Base-by-base conservation (phyloP, 345 rosid species). In the Boechera stricta region DNA sequence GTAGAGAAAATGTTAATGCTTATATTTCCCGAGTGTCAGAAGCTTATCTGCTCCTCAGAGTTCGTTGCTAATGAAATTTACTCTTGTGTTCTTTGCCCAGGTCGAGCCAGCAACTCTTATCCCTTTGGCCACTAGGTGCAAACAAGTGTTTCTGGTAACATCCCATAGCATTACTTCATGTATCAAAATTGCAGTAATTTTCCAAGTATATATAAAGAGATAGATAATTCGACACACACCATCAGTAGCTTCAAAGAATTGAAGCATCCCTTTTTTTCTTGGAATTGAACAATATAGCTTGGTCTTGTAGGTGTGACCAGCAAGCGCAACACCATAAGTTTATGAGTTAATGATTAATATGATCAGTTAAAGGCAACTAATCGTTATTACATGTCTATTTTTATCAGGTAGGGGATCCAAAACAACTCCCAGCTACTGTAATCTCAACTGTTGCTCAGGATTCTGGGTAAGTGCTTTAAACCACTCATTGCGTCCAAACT, bases 51-150 rank as follows among this genome's bases (percentile, higher is more conserved):
- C 11, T 70, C 12, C 7, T 71, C 49, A 24, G 16, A 10, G 59
- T 29, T 71, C 32, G 12, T 39, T 51, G 18, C 64, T 72, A 60
- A 72, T 51, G 58, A 66, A 21, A 42, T 59, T 15, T 21, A 18
- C 51, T 42, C 47, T 72, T 65, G 24, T 49, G 21, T 81, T 45
- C 73, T 81, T 66, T 31, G 6, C 38, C 24, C 85, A 95, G 99
- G 90, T 95, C 67, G 99, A 95, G 86, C 90, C 99, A 16, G 98
- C 99, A 58, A 91, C 97, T 79, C 99, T 95, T 35, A 91, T 92
- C 74, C 99, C 99, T 66, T 74, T 95, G 84, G 82, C 92, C 65
- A 89, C 80, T 78, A 96, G 97, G 74, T 95, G 99, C 90, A 95
- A 91, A 81, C 99, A 95, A 88, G 99, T 92, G 26, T 92, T 88